Conservation (phyloP, 2,329 filamentous ascomycete genomes). For the Fusarium annulatum region DNA sequence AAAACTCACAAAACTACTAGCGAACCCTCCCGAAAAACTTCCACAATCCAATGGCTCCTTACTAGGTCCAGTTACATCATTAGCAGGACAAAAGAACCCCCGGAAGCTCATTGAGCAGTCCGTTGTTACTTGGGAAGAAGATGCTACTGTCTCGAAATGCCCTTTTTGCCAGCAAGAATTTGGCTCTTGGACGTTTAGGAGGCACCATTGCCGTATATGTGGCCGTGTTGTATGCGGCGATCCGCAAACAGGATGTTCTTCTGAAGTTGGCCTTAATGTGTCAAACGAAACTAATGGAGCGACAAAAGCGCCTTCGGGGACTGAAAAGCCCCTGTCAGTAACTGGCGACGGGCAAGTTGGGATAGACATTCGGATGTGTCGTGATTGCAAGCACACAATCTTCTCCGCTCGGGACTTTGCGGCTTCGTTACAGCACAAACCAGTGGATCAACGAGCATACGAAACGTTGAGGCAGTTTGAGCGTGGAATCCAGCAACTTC, state of each 20-base stretch:
- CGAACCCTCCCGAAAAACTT: conserved; percentile 77
- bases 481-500: conserved; percentile 81
- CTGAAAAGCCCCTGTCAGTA: conserved; percentile 53
- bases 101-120: conserved; percentile 89
- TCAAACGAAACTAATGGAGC: conserved; percentile 56
- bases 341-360: conserved; percentile 64
- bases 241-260: conserved; percentile 83
- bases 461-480: conserved; percentile 89
- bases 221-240: conserved; percentile 95
- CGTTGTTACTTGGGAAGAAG: conserved; percentile 95
- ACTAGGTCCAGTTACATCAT: conserved; percentile 68
- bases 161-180: conserved; percentile 98
- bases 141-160: conserved; percentile 80
- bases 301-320: conserved; percentile 49
- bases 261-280: conserved; percentile 83
- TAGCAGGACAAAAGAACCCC: conserved; percentile 77
- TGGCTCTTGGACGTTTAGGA: conserved; percentile 88
- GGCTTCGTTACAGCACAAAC: conserved; percentile 73
- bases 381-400: conserved; percentile 77
- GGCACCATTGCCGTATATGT: conserved; percentile 95
- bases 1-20: conserved; percentile 85
- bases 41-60: conserved; percentile 62
- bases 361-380: conserved; percentile 90
- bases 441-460: conserved; percentile 82
- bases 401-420: conserved; percentile 80